Evolutionary conservation across 164 flowering plant species (phyloP).

Genomic region (Sextonia rubra): DNA sequence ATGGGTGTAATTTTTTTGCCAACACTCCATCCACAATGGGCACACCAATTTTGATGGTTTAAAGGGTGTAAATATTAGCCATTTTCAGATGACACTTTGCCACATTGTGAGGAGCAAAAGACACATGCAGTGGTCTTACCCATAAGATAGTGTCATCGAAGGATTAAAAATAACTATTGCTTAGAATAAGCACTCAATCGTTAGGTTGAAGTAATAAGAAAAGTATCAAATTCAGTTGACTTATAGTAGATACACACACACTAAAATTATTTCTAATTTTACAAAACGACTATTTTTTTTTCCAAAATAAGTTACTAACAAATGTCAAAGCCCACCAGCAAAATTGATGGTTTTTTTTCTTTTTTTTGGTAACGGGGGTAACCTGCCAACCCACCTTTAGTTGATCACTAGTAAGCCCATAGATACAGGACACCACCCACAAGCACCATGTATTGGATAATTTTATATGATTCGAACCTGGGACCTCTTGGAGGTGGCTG

Average conservation of each 20-base stretch:
- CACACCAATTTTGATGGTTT: neutral
- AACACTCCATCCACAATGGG: neutral
- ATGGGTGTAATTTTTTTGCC: neutral
- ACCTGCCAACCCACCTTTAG: no score
- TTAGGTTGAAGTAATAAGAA: neutral
- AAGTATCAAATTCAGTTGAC: neutral
- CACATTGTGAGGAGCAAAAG: neutral
- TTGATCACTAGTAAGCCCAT: no score
- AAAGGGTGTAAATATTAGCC: neutral
- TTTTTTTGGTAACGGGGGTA: no score
- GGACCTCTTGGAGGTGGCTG: no score
- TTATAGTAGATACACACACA: neutral
- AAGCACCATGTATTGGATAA: no score
- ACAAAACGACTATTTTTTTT: neutral
- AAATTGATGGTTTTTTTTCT: no score
- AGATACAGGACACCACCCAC: no score
- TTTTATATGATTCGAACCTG: no score
- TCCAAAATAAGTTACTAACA: neutral
- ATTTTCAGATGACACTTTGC: neutral
- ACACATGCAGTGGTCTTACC: no score
- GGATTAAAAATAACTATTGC: neutral
- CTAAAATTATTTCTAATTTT: neutral
- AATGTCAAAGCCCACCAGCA: no score
- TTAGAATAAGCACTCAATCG: neutral
- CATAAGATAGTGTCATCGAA: neutral